These are phyloP conservation scores for Croton setiger DNA, from an alignment of 441 rosid species.

Conservation along the genomic window DNA sequence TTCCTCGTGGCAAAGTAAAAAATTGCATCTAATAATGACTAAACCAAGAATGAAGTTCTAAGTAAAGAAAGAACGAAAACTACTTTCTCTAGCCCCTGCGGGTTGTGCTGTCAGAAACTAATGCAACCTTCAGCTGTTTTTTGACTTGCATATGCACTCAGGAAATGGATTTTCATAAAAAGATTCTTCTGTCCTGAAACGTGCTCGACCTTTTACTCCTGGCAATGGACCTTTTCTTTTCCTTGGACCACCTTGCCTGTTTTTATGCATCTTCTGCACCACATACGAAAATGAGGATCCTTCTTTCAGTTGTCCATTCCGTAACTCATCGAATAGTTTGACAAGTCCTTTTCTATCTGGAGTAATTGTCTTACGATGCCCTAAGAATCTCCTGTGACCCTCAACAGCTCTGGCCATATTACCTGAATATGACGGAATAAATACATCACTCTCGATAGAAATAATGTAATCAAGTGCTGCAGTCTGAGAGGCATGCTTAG, in stretches of 20 bases:
- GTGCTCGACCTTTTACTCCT: slow-evolving; percentile 72
- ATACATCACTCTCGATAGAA: slow-evolving; percentile 82
- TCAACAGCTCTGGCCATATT: slow-evolving; percentile 99
- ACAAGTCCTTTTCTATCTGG: slow-evolving; percentile 89
- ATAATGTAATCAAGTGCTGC: slow-evolving; percentile 96
- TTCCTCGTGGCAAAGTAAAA: too few species aligned
- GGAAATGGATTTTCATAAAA: slow-evolving; percentile 87
- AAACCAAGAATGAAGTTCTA: too few species aligned
- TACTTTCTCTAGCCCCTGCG: too few species aligned
- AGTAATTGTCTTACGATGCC: slow-evolving; percentile 75
- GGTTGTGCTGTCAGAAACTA: too few species aligned
- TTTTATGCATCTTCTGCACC: slow-evolving; percentile 64
- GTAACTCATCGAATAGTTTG: slow-evolving; percentile 61
- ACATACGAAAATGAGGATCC: slow-evolving; percentile 42
- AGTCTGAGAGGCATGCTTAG: slow-evolving; percentile 69
- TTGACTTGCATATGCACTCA: slow-evolving; percentile 72
- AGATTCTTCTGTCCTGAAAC: slow-evolving; percentile 77
- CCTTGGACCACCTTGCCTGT: slow-evolving; percentile 89
- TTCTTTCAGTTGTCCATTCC: slow-evolving; percentile 51
- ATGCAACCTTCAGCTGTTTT: too few species aligned
- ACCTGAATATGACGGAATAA: slow-evolving; percentile 86
- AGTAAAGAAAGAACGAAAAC: too few species aligned
- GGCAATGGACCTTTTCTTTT: slow-evolving; percentile 60
- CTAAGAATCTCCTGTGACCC: slow-evolving; percentile 94
- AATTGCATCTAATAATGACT: too few species aligned